Percentiles rank a stretch among this genome's conserved stretches.
These are phyloP conservation scores for Aspergillus costaricaensis DNA, from an alignment of 2,329 filamentous ascomycete genomes.

Conservation along the genomic window DNA sequence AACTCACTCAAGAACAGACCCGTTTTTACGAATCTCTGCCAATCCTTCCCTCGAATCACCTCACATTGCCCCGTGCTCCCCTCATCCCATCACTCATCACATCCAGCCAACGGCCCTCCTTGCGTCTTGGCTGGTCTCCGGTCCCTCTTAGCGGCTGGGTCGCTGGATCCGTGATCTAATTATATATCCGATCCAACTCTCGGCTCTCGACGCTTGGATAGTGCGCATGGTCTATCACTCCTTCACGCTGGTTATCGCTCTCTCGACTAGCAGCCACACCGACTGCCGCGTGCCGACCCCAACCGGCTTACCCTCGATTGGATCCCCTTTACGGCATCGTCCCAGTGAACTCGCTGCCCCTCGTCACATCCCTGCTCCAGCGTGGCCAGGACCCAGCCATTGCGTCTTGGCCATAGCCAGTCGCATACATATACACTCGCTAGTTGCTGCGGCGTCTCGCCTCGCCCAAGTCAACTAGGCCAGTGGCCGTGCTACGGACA, in stretches of 20 bases:
- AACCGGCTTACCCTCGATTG: slow-evolving; percentile 5
- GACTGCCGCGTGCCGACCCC: slow-evolving; percentile 7
- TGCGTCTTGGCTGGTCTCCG: slow-evolving; percentile 15
- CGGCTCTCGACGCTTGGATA: slow-evolving; percentile 9
- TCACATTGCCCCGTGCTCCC: neutral
- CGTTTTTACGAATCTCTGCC: too few relatives aligned
- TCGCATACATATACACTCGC: slow-evolving; percentile 8
- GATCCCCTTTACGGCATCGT: neutral
- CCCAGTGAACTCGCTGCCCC: neutral
- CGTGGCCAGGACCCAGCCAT: slow-evolving; percentile 11
- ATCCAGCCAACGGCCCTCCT: slow-evolving; percentile 6
- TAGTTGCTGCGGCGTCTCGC: neutral
- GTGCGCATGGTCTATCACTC: slow-evolving; percentile 17
- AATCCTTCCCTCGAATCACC: neutral
- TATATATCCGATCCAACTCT: slow-evolving; percentile 26
- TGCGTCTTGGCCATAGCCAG: slow-evolving; percentile 12
- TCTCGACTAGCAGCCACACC: slow-evolving; percentile 1
- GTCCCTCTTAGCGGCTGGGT: slow-evolving; percentile 9
- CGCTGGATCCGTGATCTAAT: slow-evolving; percentile 23
- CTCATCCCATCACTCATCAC: neutral
- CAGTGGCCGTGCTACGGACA: neutral
- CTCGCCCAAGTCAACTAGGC: neutral
- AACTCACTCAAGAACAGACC: too few relatives aligned
- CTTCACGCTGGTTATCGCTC: slow-evolving; percentile 8
- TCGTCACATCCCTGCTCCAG: slow-evolving; percentile 11